Base-by-base conservation (phyloP, 495 filamentous ascomycete genomes). In the Hypoxylon lienhwacheense region DNA sequence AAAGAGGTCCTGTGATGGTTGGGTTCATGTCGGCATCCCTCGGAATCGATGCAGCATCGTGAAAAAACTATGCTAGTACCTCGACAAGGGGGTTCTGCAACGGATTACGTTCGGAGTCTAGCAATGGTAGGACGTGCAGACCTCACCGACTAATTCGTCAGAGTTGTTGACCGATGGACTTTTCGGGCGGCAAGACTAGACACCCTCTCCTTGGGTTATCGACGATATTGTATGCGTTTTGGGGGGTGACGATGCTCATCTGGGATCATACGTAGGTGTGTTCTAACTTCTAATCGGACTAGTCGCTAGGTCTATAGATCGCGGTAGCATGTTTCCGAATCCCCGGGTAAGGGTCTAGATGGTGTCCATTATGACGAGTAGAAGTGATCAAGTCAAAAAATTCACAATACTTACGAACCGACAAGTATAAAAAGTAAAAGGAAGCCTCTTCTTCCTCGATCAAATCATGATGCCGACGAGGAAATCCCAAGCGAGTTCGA, bases 81-180 rank as follows among this genome's bases (percentile, higher is more conserved):
- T 17, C 44, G n/a, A 8, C 24, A 16, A 32, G 24, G 35, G 5
- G 21, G 12, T 48, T 33, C 39, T 41, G 8, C 26, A 21, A 21
- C 56, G 56, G 49, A 17, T 31, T 33, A 41, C 29, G 20, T 31
- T 60, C 56, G 56, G 56, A 4, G 25, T 60, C 29, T 34, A 5
- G 17, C 19, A 42, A 21, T 5, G 25, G 49, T 15, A 36, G 14
- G 41, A n/a, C n/a, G 42, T 5, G 35, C 5, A 37, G 28, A 32
- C 39, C 31, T 59, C 39, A 31, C 44, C 55, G 22, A 44, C 33
- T 49, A 36, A 59, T 44, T 39, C 19, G n/a, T 46, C 41, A 28
- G 21, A 41, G 44, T 33, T 16, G 22, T n/a, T 44, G 36, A 59
- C 44, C 37, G 49, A 21, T 20, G 17, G 20, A 24, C 32, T 21